Conservation (phyloP, 495 filamentous ascomycete genomes). For the Penicillium samsonianum region DNA sequence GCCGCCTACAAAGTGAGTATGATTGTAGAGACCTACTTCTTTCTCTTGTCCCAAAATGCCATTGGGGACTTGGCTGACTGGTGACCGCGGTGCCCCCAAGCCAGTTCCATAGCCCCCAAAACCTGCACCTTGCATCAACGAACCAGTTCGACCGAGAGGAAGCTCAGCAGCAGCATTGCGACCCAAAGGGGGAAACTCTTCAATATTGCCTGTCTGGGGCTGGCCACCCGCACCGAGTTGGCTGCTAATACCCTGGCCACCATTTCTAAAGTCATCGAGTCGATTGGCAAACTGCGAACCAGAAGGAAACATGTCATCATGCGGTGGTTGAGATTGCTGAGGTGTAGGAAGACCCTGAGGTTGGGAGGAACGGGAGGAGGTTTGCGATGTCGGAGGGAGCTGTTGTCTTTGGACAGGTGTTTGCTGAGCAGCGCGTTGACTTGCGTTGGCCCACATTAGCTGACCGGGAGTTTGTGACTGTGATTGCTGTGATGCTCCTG, state of each 20-base stretch:
- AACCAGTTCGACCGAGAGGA: constrained; percentile 64
- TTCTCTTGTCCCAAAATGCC: constrained; percentile 46
- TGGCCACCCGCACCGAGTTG: constrained; percentile 57
- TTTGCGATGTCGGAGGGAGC: constrained; percentile 52
- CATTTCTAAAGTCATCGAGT: constrained; percentile 59
- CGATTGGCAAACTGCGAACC: constrained; percentile 56
- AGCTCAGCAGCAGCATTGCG: constrained; percentile 70
- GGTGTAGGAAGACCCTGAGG: constrained; percentile 56
- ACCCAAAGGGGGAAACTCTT: constrained; percentile 84
- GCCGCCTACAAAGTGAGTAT: not conserved
- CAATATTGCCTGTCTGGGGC: constrained; percentile 66
- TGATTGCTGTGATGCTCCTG: constrained; percentile 66
- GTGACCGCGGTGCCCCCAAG: constrained; percentile 45
- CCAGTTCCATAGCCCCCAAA: constrained; percentile 59
- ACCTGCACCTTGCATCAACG: constrained; percentile 63
- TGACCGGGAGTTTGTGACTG: constrained; percentile 58
- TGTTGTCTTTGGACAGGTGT: constrained; percentile 68
- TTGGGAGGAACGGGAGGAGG: constrained; percentile 50
- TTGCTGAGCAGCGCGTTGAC: constrained; percentile 57
- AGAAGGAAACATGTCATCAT: constrained; percentile 56
- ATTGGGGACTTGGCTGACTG: constrained; percentile 43
- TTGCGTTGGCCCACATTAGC: constrained; percentile 68
- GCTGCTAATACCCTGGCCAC: constrained; percentile 61
- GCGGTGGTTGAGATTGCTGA: constrained; percentile 60
- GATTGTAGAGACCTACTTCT: constrained; percentile 31